Evolutionary conservation across 768 basidiomycete species (phyloP), one percentile per base, ranked within the genome.

Genomic region (Neoboletus brunneissimus): DNA sequence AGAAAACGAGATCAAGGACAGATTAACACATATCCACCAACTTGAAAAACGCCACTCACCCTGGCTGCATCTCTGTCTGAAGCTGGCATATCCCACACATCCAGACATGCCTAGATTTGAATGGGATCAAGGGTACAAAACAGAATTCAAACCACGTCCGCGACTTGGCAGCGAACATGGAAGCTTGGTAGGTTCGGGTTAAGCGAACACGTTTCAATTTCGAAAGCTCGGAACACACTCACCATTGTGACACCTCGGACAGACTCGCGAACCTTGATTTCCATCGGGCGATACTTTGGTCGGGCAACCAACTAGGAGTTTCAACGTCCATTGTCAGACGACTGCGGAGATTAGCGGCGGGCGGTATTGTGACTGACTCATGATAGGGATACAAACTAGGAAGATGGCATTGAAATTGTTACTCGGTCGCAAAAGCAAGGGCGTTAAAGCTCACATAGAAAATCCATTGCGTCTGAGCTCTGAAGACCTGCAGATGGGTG

Each of bases 121-220:
- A 73, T 2, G 89, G 89, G 42, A 91, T 70, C 54, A 91, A 71
- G 23, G 86, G 89, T 15, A 91, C 77, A 69, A 82, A 88, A 74
- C 85, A 90, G 44, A 91, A 67, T 70, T 89, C 86, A 66, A 91
- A 87, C 89, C 88, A 90, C 37, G 73, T 81, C 53, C 83, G 82
- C 34, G 79, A 77, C 68, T 87, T 88, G 31, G 85, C 85, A 31
- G 79, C 74, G 48, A 84, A 72, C 53, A 88, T 83, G 49, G 84
- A 78, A 23, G 75, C 88, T 88, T 16, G 23, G 61, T 16, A 23
- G n/a, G 45, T 22, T 12, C 35, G 40, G 5, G 32, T 41, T 40
- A 10, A 48, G 23, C 25, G 29, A 50, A 35, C 5, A 18, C 0
- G 16, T 18, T n/a, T 7, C 22, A 15, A 11, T 32, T 1, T 18